Evolutionary conservation across 768 basidiomycete species (phyloP).

Genomic region (Podaxis sp.): DNA sequence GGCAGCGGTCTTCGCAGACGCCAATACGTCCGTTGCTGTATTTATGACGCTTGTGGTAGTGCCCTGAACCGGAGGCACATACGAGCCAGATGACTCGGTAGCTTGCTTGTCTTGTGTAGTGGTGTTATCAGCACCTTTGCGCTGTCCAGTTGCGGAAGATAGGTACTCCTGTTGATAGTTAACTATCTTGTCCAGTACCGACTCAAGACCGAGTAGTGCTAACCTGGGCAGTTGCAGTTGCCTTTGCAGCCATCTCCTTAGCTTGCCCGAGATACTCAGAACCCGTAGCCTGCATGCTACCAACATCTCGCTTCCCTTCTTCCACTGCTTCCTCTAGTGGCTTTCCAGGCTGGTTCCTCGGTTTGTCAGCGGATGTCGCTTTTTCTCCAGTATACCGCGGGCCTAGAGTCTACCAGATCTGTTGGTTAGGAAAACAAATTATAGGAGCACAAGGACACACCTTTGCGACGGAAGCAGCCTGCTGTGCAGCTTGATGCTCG

Average conservation of each 20-base stretch:
- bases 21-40: neutral
- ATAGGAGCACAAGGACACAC: conserved; percentile 28
- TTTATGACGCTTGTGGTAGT: conserved; percentile 8
- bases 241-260: conserved; percentile 45
- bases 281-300: conserved; percentile 43
- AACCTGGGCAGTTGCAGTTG: conserved; percentile 40
- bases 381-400: conserved; percentile 33
- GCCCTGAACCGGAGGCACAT: neutral
- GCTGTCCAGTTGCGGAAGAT: neutral
- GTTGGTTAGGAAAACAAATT: neutral
- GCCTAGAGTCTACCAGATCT: conserved; percentile 29
- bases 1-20: conserved; percentile 7
- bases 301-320: conserved; percentile 54
- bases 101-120: neutral
- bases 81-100: neutral
- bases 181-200: neutral
- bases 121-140: neutral
- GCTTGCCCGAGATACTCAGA: conserved; percentile 56
- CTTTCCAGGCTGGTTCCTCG: conserved; percentile 33
- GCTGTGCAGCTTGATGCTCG: conserved; percentile 43
- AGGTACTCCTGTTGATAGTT: conserved; percentile 1
- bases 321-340: conserved; percentile 53
- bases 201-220: conserved; percentile 29
- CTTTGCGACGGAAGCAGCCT: conserved; percentile 55
- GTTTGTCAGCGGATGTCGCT: conserved; percentile 34